Evolutionary conservation across 257 asterid species (phyloP).

Genomic region (Plantago major): DNA sequence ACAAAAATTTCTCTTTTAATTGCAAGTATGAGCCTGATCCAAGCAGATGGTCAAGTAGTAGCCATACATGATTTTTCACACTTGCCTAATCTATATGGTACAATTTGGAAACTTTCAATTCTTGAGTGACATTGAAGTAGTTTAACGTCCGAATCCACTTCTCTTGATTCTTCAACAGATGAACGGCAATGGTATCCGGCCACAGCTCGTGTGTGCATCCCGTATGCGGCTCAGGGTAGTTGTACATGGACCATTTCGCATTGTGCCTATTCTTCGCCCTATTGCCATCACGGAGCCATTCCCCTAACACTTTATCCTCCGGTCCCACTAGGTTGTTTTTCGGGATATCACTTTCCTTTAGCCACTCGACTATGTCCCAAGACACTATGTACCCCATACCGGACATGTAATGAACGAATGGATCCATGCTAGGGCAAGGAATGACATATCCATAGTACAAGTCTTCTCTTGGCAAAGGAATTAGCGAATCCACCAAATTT

Average conservation of each 20-base stretch:
- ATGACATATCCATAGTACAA: constrained; percentile 82
- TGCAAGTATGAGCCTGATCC: too few species aligned
- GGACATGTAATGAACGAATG: constrained; percentile 83
- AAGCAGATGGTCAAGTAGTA: too few species aligned
- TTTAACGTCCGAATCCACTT: constrained; percentile 80
- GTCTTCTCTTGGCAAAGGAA: constrained; percentile 61
- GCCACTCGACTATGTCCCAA: constrained; percentile 90
- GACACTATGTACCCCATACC: constrained; percentile 97
- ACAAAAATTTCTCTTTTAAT: too few species aligned
- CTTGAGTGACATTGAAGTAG: constrained; percentile 67
- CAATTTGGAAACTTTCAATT: constrained; percentile 69
- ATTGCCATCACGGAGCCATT: constrained; percentile 71
- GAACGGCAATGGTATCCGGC: constrained; percentile 87
- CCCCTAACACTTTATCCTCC: constrained; percentile 74
- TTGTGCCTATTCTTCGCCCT: constrained; percentile 69
- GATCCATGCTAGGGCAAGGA: constrained; percentile 90
- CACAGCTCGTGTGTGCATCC: constrained; percentile 77
- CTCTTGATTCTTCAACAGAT: constrained; percentile 74
- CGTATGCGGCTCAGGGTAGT: constrained; percentile 75
- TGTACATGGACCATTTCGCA: constrained; percentile 93
- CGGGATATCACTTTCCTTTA: constrained; percentile 66
- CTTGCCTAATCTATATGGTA: constrained; percentile 53
- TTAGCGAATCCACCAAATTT: constrained; percentile 45
- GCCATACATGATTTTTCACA: too few species aligned
- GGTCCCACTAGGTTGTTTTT: constrained; percentile 59